Conservation (phyloP, 148 eudicot species). For the Linanthus parryae region DNA sequence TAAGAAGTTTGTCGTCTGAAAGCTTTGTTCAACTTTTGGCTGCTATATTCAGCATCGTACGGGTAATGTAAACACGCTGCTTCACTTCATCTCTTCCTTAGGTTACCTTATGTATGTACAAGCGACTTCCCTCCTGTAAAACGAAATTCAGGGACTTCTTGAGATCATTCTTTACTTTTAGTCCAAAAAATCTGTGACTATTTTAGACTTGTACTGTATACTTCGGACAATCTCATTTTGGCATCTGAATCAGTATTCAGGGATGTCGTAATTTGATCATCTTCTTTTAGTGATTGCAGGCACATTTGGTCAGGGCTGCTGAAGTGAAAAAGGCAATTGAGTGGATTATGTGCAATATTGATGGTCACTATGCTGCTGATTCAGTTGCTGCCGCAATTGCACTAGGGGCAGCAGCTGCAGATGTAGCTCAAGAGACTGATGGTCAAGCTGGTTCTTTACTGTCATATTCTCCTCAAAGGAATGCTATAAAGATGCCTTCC, state of each 20-base stretch:
- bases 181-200: no score
- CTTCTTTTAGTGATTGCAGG: conserved; percentile 72
- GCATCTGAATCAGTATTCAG: conserved; percentile 8
- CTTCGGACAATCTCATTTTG: no score
- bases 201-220: no score
- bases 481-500: conserved; percentile 29
- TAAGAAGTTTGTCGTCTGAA: conserved; percentile 85
- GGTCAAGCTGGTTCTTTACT: conserved; percentile 34
- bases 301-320: conserved; percentile 84
- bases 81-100: no score
- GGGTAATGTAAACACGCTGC: conserved; percentile 90
- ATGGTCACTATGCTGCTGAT: conserved; percentile 94
- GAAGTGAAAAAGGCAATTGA: conserved; percentile 95
- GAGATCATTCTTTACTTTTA: no score
- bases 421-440: conserved; percentile 47
- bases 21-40: conserved; percentile 70
- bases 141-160: no score
- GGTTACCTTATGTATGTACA: no score
- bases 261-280: conserved; percentile 41
- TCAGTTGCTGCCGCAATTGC: conserved; percentile 97
- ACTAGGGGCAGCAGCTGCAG: conserved; percentile 72
- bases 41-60: conserved; percentile 71
- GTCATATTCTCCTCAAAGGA: conserved; percentile 45
- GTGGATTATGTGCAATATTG: conserved; percentile 92
- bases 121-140: no score